Evolutionary conservation across 176 grass and related monocot genomes (phyloP), one percentile per base, ranked within the genome.

Genomic region (Chrysopogon serrulatus): DNA sequence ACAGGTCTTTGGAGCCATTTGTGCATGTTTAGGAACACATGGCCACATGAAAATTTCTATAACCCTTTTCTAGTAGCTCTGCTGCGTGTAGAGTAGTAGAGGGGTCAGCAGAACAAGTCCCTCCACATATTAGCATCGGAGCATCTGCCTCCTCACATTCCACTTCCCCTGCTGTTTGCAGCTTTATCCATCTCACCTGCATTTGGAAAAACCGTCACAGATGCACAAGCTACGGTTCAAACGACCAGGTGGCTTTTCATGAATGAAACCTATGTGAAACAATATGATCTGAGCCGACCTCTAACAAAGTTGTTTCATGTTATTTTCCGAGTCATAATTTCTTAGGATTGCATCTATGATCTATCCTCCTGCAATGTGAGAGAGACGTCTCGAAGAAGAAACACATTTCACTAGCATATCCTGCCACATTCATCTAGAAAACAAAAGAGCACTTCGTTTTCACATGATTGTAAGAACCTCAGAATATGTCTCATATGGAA

Each of bases 11-110:
- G 9, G 6, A 33, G 28, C 30, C 30, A 7, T 65, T 65, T 33
- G 30, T 65, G 62, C 16, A 49, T 49, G 47, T 47, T 47, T 65
- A 33, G 28, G 5, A 48, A 92, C 45, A 86, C 83, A 89, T 45
- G 79, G 86, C 23, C 27, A 2, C 36, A 26, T 71, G 23, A 42
- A 26, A 23, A 16, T 27, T 27, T 27, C 21, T 42, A 3, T 72
- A 18, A 31, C 15, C 24, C 69, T 47, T 72, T 47, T 47, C 27
- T 19, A 47, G n/a, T 13, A 30, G n/a, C 26, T 47, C 15, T 14
- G 39, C 15, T 72, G 14, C 4, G 30, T 16, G 2, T 11, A 28
- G 28, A 33, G 61, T 32, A 16, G 62, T 33, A 65, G 28, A 65
- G 15, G 5, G 3, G 32, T 5, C 31, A 34, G 15, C 62, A 34